Evolutionary conservation across 2,329 filamentous ascomycete genomes (phyloP), one percentile per base, ranked within the genome.

Genomic region (Tetracladium maxilliforme): DNA sequence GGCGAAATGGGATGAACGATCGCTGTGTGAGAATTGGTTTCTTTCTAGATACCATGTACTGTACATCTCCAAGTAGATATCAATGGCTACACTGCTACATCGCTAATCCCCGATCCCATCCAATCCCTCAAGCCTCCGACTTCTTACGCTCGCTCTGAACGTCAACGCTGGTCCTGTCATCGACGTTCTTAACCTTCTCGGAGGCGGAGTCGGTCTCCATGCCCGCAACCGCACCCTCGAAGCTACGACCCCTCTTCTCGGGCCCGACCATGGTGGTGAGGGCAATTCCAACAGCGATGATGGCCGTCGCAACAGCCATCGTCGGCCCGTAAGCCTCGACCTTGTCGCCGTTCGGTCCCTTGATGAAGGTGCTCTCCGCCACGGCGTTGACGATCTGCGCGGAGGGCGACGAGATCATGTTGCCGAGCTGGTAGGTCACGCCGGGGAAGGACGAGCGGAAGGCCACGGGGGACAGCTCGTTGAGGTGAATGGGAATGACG

Each of bases 311-410:
- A 28, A 83, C 56, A 9, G 65, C 78, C 79, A 83, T 86, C 10
- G 67, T 67, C 1, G 73, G 77, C 0, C 77, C 79, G 36, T 84
- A 84, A 0, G 74, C 75, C 25, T 78, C 66, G 2, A 70, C 76
- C 4, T 43, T 45, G 28, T 69, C 45, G 4, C 77, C 76, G 7
- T 56, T 52, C 6, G 43, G 42, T 20, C 61, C 56, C 0, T 48
- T 67, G 22, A 83, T 55, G 19, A 61, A 61, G 17, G 59, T 60
- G 22, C 53, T 63, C 40, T 84, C 76, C 2, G 78, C 61, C 25
- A 84, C 61, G 9, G 73, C 75, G 31, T 83, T 82, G 42, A 84
- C 73, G 23, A 86, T 84, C 45, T 84, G 78, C 0, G 78, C 71
- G 0, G 69, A 74, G 0, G 76, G 75, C 0, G 71, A 74, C 2